Percentiles rank a stretch among this genome's conserved stretches.
Evolutionary conservation across 768 basidiomycete species (phyloP).

Genomic region (Hemileccinum impolitum): DNA sequence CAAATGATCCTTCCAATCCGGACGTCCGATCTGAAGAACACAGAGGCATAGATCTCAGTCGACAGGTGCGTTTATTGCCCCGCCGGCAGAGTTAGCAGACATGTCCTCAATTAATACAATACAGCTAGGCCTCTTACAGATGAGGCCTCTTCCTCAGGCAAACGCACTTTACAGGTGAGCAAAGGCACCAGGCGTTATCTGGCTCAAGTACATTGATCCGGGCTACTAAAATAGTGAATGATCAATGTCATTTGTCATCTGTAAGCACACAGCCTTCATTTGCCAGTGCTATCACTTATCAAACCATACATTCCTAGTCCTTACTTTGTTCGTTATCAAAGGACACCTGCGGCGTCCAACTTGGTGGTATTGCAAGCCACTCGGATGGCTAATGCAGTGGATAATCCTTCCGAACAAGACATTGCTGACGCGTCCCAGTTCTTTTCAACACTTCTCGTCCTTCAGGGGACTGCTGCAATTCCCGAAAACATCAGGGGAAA

Average conservation of each 20-base stretch:
- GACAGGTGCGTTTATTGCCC: constrained; percentile 5
- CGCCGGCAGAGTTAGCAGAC: not conserved
- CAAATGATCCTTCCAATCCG: constrained; percentile 5
- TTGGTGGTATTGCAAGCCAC: constrained; percentile 36
- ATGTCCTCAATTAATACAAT: not conserved
- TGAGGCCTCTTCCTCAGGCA: constrained; percentile 10
- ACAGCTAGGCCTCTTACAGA: constrained; percentile 31
- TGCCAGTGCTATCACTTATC: not conserved
- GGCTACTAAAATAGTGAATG: constrained; percentile 26
- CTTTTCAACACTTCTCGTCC: constrained; percentile 36
- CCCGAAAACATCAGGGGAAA: constrained; percentile 30
- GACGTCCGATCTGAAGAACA: constrained; percentile 7
- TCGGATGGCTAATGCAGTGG: constrained; percentile 27
- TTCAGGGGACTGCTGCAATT: constrained; percentile 35
- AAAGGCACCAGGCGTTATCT: not conserved
- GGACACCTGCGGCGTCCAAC: constrained; percentile 29
- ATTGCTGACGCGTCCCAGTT: constrained; percentile 40
- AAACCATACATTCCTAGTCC: constrained; percentile 24
- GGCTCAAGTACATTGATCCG: not conserved
- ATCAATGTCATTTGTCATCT: constrained; percentile 36
- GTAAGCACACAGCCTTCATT: constrained; percentile 17
- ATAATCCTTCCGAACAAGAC: constrained; percentile 13
- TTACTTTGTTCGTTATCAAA: constrained; percentile 40
- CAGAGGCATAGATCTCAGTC: constrained; percentile 4
- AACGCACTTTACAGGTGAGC: constrained; percentile 3